phyloP scores from a whole-genome alignment of 2,329 filamentous ascomycete genomes.

The Penicillium sp. region DNA sequence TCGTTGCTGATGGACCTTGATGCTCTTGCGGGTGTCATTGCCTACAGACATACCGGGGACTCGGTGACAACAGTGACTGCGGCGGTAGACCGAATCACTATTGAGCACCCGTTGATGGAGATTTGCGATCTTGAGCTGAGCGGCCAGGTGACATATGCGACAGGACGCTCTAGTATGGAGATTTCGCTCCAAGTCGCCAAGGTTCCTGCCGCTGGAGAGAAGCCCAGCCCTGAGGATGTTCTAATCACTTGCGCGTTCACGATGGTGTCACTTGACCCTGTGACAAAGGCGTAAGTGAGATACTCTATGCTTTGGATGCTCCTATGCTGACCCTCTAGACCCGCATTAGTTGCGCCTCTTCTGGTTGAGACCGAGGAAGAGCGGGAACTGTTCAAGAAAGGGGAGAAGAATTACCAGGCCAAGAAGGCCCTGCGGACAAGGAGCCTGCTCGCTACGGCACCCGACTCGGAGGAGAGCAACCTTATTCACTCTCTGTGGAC shows the following conservation, averaged over 20 bases:
- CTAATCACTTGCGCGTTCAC: slow-evolving; percentile 76
- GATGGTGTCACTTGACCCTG: slow-evolving; percentile 75
- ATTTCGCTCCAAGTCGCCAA: slow-evolving; percentile 76
- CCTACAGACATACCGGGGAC: slow-evolving; percentile 73
- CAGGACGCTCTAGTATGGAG: slow-evolving; percentile 74
- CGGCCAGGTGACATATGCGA: slow-evolving; percentile 71
- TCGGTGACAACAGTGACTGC: slow-evolving; percentile 67
- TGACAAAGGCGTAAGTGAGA: slow-evolving; percentile 62
- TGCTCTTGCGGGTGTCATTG: slow-evolving; percentile 75
- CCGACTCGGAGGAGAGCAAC: slow-evolving; percentile 72
- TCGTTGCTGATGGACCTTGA: slow-evolving; percentile 81
- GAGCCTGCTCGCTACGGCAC: slow-evolving; percentile 68
- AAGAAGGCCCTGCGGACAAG: slow-evolving; percentile 67
- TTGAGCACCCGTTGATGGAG: slow-evolving; percentile 73
- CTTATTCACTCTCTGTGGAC: slow-evolving; percentile 77
- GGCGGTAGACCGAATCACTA: slow-evolving; percentile 67
- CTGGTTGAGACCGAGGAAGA: slow-evolving; percentile 69
- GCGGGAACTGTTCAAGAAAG: slow-evolving; percentile 64
- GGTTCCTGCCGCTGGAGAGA: slow-evolving; percentile 63
- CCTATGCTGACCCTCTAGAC: slow-evolving; percentile 44
- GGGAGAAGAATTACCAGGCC: slow-evolving; percentile 68
- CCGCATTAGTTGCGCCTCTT: slow-evolving; percentile 66
- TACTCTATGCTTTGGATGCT: background rate
- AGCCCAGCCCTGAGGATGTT: slow-evolving; percentile 62
- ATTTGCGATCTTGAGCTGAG: slow-evolving; percentile 80